Evolutionary conservation across 306 rosid species (phyloP), one percentile per base, ranked within the genome.

Genomic region (Pachyrhizus erosus): DNA sequence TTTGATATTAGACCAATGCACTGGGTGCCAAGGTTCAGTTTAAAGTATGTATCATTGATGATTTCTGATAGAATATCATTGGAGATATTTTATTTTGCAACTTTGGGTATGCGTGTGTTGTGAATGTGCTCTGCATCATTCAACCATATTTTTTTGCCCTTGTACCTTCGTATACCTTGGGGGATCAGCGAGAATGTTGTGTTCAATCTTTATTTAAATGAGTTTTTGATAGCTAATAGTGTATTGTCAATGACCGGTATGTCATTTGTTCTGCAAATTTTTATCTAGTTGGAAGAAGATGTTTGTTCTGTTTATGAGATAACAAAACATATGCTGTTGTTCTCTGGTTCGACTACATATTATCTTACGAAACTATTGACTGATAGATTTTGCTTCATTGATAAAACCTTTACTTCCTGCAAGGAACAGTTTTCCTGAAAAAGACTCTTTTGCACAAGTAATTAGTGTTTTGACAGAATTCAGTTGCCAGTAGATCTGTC

Each of bases 21-120:
- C 21, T 42, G 9, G 58, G 40, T 10, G 27, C 49, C 43, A 7
- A 26, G 51, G 64, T 3, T 62, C 9, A 4, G 33, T 15, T 8
- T 57, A 26, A 10, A 12, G 31, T 80, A 42, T 42, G 49, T 65
- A 66, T 26, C 74, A 12, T 40, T 29, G 71, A 46, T 76, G 45
- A 49, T 76, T 83, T 45, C n/a, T 46, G 67, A 9, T 61, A 8
- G 67, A 57, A 21, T 78, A 7, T 26, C 29, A 37, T 78, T 2
- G 34, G 20, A 20, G 58, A 34, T 48, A 23, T 72, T 39, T 51
- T 48, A 4, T 73, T 34, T 43, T 45, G 42, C 69, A 20, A 74
- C 51, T 58, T 33, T 54, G 31, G 23, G 21, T 49, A 7, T 64
- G 4, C 33, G 29, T 61, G 49, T 46, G 49, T 72, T 45, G 43